Base-by-base conservation (phyloP, 1,284 basidiomycete species). In the Vanrija pseudolonga region DNA sequence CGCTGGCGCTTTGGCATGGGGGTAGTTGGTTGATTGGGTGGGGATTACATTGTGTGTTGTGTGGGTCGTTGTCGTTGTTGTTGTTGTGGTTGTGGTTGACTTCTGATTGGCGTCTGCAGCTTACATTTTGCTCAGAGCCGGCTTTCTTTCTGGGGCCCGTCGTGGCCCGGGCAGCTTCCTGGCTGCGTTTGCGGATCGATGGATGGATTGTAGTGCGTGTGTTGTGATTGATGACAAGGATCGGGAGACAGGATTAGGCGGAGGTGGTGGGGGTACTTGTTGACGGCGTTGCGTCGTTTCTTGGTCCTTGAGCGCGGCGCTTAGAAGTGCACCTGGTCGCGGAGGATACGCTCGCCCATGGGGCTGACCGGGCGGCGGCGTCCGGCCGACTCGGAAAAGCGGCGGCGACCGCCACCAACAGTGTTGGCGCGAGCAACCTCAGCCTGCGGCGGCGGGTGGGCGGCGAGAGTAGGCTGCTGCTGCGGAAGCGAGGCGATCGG, bases 331-430 rank as follows among this genome's bases (percentile, higher is more conserved):
- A 68, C 71, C 49, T 73, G 71, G 60, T 74, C 72, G 20, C 72
- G 65, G 7, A 74, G 59, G 43, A 74, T 56, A 9, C 72, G 57
- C 60, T 74, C 72, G 43, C 71, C 71, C 72, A 73, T 74, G 70
- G 72, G 72, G 47, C 69, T 72, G 47, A 74, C 72, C 39, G 69
- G 68, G 32, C 71, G 53, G 57, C 67, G 67, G 61, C 62, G 67
- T 3, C 45, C 63, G 14, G 63, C 60, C 7, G 47, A 59, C 52
- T 74, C 72, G 32, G 68, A 71, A 63, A 63, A 71, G 19, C 60
- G 44, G 48, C 59, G 55, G 23, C 56, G 53, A 39, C 48, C 53
- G 8, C 28, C 23, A 20, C 44, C 41, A 45, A 44, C 40, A n/a
- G 44, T 20, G 18, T 28, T 18, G 24, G 41, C 37, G 18, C 23